Evolutionary conservation across 805 yeast genomes (phyloP).

Genomic region (Cyberlindnera xylosilytica): DNA sequence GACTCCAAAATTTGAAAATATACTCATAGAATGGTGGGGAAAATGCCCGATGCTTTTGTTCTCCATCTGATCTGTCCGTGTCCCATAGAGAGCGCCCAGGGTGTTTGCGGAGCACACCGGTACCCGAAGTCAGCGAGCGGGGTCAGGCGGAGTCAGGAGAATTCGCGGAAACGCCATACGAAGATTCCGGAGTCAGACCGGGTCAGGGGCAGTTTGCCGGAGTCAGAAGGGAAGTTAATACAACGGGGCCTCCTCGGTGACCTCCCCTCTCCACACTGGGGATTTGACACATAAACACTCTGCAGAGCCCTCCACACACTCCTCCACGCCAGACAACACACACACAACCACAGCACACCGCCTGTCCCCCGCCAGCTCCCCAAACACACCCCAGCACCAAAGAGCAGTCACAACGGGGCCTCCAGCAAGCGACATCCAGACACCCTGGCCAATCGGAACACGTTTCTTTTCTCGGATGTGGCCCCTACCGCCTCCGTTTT

Average conservation of each 20-base stretch:
- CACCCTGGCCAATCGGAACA: conserved; percentile 17
- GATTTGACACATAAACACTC: conserved; percentile 5
- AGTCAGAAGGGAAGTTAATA: conserved; percentile 1
- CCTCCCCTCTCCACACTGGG: not conserved
- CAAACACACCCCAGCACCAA: not conserved
- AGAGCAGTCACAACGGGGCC: conserved; percentile 9
- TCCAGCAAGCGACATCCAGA: not conserved
- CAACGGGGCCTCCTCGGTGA: not conserved
- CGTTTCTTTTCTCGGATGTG: not conserved
- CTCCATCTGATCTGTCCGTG: too few relatives aligned
- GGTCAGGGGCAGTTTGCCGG: conserved; percentile 3
- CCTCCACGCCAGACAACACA: not conserved
- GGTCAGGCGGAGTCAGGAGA: too few relatives aligned
- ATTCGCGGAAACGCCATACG: too few relatives aligned
- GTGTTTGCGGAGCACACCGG: too few relatives aligned
- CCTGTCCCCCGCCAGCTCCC: not conserved
- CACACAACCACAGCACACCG: not conserved
- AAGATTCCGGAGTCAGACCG: not conserved
- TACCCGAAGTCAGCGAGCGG: too few relatives aligned
- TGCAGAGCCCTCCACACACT: not conserved
- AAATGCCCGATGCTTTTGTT: too few relatives aligned
- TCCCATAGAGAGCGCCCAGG: too few relatives aligned
- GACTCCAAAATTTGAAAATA: too few relatives aligned
- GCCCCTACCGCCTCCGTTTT: not conserved
- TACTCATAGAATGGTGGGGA: too few relatives aligned